phyloP scores from a whole-genome alignment of 257 asterid species.

The Coffea canephora region DNA sequence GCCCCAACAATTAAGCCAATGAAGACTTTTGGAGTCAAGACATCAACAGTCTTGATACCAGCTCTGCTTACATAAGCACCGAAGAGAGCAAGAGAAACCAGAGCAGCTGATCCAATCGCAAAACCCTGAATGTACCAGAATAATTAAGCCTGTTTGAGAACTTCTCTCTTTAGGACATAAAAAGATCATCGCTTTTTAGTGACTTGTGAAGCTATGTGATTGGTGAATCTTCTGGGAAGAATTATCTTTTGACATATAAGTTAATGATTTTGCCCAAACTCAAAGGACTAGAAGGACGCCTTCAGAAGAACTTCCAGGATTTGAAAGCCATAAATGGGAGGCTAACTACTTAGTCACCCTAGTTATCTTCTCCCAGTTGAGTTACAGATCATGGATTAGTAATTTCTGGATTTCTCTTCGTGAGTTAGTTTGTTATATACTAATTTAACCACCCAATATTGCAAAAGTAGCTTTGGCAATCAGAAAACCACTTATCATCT shows the following conservation, averaged over 20 bases:
- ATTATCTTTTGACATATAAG: neutral
- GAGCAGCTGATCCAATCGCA: slow-evolving; percentile 91
- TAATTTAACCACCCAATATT: too few species aligned
- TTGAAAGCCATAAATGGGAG: neutral
- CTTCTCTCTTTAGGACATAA: too few species aligned
- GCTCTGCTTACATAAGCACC: slow-evolving; percentile 97
- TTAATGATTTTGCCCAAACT: neutral
- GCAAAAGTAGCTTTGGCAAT: neutral
- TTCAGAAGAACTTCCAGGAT: neutral
- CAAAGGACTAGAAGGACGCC: neutral
- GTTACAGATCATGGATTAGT: too few species aligned
- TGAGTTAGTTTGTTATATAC: too few species aligned
- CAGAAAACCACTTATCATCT: neutral
- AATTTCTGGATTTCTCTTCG: too few species aligned
- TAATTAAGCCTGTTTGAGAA: too few species aligned
- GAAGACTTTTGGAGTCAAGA: slow-evolving; percentile 80
- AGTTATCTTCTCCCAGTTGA: neutral
- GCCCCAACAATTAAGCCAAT: slow-evolving; percentile 84
- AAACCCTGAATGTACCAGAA: slow-evolving; percentile 46
- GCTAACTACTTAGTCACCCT: neutral
- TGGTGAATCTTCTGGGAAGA: neutral
- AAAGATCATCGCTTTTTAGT: too few species aligned
- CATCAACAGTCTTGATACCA: slow-evolving; percentile 60
- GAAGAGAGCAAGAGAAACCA: slow-evolving; percentile 76
- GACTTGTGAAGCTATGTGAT: too few species aligned